Base-by-base conservation (phyloP, 176 grass and related monocot species). In the Hsuehochloa calcarea region DNA sequence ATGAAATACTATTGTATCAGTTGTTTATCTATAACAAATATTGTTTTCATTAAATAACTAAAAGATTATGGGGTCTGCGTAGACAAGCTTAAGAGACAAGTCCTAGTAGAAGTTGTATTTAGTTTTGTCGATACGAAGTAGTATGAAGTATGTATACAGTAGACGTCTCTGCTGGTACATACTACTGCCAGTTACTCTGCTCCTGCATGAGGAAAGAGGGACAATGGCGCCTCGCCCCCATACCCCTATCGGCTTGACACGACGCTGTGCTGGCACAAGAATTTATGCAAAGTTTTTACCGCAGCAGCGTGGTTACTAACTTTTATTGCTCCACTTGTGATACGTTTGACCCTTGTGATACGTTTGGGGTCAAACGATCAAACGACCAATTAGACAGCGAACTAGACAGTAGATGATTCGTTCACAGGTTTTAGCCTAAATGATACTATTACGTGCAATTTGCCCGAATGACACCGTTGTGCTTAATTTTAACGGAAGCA, bases 151-250 rank as follows among this genome's bases (percentile, higher is more conserved):
- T n/a, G n/a, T n/a, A n/a, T n/a, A n/a, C n/a, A n/a, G n/a, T n/a
- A n/a, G n/a, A n/a, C n/a, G n/a, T n/a, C n/a, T n/a, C n/a, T n/a
- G n/a, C n/a, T n/a, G n/a, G n/a, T n/a, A n/a, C n/a, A 6, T 6
- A 31, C 37, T n/a, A n/a, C n/a, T 39, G 52, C 6, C 70, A 20
- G 38, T 71, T 37, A 68, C 73, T 22, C 39, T 1, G 47, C 43
- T 34, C 56, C 27, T 87, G 88, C 84, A 56, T 69, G 80, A 61
- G n/a, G 51, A 94, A 82, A 86, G 87, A 87, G 70, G 39, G 23
- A 67, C 81, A 82, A 47, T 17, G n/a, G 44, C 78, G 12, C 60
- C 56, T 59, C 46, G 59, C 58, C 49, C 34, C 84, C 74, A 81
- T 45, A 40, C 68, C 58, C 20, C 37, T 44, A 68, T 56, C 44